These are phyloP conservation scores for Inga laurina DNA, from an alignment of 306 rosid species.

Conservation along the genomic window DNA sequence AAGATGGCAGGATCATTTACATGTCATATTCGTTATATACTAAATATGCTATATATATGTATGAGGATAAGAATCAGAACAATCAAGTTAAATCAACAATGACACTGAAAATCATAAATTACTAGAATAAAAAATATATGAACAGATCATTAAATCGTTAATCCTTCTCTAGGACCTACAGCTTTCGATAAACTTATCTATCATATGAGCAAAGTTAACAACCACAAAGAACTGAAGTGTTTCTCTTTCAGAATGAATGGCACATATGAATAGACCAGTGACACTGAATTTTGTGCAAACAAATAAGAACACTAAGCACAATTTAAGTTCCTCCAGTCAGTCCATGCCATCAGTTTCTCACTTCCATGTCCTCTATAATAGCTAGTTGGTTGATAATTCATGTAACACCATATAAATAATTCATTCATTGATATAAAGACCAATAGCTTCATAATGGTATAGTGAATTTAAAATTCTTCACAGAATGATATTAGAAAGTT, in stretches of 20 bases:
- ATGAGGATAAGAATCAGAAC: background rate
- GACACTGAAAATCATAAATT: background rate
- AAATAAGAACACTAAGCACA: conserved; percentile 1
- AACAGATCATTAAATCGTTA: background rate
- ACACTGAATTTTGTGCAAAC: background rate
- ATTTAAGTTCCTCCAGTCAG: background rate
- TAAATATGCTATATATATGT: background rate
- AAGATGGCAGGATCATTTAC: background rate
- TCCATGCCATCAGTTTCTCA: conserved; percentile 12
- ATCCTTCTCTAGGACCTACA: background rate
- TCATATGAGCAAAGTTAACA: background rate
- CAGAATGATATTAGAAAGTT: background rate
- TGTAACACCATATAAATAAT: conserved; percentile 1
- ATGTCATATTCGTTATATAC: background rate
- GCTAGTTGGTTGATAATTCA: background rate
- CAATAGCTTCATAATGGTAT: background rate
- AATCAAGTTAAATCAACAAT: background rate
- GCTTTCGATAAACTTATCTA: background rate
- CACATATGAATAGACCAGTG: background rate
- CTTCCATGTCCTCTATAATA: background rate
- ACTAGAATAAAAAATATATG: background rate
- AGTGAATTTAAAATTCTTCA: background rate
- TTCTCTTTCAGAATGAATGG: background rate
- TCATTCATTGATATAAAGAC: background rate
- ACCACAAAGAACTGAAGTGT: conserved; percentile 10